These are phyloP conservation scores for Aspergillus sp. DNA, from an alignment of 2,329 filamentous ascomycete species.

Conservation along the genomic window DNA sequence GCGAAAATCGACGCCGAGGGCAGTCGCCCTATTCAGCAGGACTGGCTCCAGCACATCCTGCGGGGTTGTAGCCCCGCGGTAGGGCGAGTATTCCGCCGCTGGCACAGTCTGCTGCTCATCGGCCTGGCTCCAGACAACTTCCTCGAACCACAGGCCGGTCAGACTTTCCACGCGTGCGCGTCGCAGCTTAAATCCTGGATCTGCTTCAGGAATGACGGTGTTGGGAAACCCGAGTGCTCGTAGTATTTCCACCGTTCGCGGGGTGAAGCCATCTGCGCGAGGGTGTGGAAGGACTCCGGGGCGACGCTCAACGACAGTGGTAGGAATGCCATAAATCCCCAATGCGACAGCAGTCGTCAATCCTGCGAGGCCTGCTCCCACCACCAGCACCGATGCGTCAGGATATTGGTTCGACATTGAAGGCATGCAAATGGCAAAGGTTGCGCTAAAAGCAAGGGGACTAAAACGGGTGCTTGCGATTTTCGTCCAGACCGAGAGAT, in stretches of 20 bases:
- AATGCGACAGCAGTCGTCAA: slow-evolving; percentile 32
- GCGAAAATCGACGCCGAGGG: slow-evolving; percentile 26
- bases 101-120: background rate
- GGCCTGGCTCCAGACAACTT: slow-evolving; percentile 10
- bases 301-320: slow-evolving; percentile 32
- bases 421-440: too few relatives aligned
- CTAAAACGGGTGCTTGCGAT: too few relatives aligned
- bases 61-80: slow-evolving; percentile 21
- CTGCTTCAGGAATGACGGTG: slow-evolving; percentile 7
- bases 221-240: slow-evolving; percentile 20
- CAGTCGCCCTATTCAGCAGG: slow-evolving; percentile 22
- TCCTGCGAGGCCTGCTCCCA: slow-evolving; percentile 34
- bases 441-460: too few relatives aligned
- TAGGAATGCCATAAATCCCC: slow-evolving; percentile 19
- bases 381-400: slow-evolving; percentile 9
- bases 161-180: slow-evolving; percentile 14
- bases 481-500: too few relatives aligned
- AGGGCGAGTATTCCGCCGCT: slow-evolving; percentile 13
- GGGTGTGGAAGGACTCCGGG: slow-evolving; percentile 27
- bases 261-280: slow-evolving; percentile 29
- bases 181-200: slow-evolving; percentile 12
- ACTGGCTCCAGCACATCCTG: slow-evolving; percentile 36
- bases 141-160: slow-evolving; percentile 12
- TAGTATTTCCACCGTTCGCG: slow-evolving; percentile 32
- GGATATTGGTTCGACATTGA: too few relatives aligned